Evolutionary conservation across 1,284 basidiomycete species (phyloP).

Genomic region (Marasmius tenuissimus): DNA sequence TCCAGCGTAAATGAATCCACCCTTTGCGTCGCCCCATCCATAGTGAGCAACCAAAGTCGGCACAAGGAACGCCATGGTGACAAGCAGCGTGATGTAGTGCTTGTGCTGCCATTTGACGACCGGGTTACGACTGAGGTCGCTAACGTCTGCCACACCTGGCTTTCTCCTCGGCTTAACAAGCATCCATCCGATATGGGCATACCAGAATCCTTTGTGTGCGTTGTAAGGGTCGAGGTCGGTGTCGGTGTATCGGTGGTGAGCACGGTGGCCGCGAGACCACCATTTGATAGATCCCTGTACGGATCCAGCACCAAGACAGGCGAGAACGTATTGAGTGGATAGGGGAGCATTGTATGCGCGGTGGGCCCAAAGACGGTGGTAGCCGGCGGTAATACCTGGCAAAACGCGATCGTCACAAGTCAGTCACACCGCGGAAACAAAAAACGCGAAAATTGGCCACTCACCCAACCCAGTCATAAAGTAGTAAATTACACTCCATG

Average conservation of each 20-base stretch:
- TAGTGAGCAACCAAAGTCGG: conserved; percentile 80
- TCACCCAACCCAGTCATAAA: conserved; percentile 81
- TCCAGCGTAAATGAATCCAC: conserved; percentile 88
- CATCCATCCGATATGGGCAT: conserved; percentile 93
- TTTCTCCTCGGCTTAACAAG: conserved; percentile 84
- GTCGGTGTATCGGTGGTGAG: conserved; percentile 94
- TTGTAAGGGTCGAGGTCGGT: conserved; percentile 95
- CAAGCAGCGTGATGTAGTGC: conserved; percentile 72
- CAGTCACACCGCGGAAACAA: conserved; percentile 2
- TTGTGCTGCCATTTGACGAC: conserved; percentile 89
- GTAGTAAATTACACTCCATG: conserved; percentile 80
- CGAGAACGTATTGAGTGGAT: conserved; percentile 79
- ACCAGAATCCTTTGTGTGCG: conserved; percentile 80
- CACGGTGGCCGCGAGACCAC: conserved; percentile 94
- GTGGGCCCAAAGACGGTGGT: conserved; percentile 93
- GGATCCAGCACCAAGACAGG: conserved; percentile 80
- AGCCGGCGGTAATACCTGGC: conserved; percentile 72
- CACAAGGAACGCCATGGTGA: conserved; percentile 73
- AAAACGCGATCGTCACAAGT: neutral
- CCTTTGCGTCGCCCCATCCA: conserved; percentile 83
- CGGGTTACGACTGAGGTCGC: conserved; percentile 76
- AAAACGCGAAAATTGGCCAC: conserved; percentile 17
- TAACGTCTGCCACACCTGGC: conserved; percentile 88
- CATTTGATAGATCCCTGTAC: conserved; percentile 91
- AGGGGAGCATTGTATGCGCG: conserved; percentile 86